phyloP scores from a whole-genome alignment of 805 yeast species.

The Wickerhamiella occidentalis region DNA sequence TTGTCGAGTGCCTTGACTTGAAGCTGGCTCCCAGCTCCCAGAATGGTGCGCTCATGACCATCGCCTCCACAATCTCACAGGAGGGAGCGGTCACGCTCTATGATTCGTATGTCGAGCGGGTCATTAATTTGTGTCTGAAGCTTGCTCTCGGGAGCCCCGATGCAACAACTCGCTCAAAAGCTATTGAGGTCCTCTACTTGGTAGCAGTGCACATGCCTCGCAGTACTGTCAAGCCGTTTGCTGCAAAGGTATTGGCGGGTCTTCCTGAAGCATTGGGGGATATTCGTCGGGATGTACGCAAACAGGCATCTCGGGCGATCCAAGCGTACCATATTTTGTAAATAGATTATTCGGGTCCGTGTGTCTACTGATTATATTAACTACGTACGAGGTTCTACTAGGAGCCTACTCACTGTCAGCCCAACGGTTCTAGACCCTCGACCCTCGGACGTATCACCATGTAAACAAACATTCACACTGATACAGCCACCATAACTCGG shows the following conservation, averaged over 20 bases:
- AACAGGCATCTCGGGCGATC: slow-evolving; percentile 64
- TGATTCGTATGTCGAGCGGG: slow-evolving; percentile 40
- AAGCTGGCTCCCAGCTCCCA: slow-evolving; percentile 36
- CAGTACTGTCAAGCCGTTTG: slow-evolving; percentile 40
- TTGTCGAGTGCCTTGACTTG: slow-evolving; percentile 50
- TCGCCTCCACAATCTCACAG: slow-evolving; percentile 36
- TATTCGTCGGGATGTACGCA: slow-evolving; percentile 59
- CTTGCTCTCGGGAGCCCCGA: background rate
- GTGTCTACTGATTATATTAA: too few species aligned
- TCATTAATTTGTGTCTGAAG: slow-evolving; percentile 28
- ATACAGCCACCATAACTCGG: too few species aligned
- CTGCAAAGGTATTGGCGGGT: slow-evolving; percentile 36
- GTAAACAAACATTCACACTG: too few species aligned
- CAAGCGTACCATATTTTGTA: slow-evolving; percentile 53
- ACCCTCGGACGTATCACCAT: too few species aligned
- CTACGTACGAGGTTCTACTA: too few species aligned
- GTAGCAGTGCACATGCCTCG: slow-evolving; percentile 23
- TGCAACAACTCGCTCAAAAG: background rate
- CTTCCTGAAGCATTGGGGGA: slow-evolving; percentile 55
- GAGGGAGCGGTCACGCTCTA: slow-evolving; percentile 44
- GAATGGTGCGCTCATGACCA: slow-evolving; percentile 48
- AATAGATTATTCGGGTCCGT: background rate
- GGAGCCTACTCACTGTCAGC: too few species aligned
- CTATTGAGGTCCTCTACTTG: slow-evolving; percentile 6
- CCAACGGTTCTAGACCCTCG: too few species aligned